These are phyloP conservation scores for Cercospora zeina DNA, from an alignment of 2,329 filamentous ascomycete species.

Conservation along the genomic window DNA sequence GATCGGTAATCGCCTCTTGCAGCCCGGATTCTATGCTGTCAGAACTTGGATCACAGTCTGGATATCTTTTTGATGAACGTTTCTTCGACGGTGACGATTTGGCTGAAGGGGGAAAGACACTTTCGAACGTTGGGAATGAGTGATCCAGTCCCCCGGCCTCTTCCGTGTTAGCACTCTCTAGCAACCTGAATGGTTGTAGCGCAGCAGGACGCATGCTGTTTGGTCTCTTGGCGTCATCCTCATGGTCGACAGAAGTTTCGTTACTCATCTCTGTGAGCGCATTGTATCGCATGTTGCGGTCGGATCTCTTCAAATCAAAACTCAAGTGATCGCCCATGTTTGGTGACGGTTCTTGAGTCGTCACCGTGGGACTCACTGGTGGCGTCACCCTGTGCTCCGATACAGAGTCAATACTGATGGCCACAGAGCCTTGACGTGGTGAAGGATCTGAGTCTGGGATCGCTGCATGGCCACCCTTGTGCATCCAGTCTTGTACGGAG, in stretches of 20 bases:
- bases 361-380: slow-evolving; percentile 11
- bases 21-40: slow-evolving; percentile 25
- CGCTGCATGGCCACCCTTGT: background rate
- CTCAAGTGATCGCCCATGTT: slow-evolving; percentile 32
- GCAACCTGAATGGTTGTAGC: background rate
- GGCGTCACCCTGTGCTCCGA: slow-evolving; percentile 11
- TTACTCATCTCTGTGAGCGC: slow-evolving; percentile 24
- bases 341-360: slow-evolving; percentile 17
- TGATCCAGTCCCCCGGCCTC: background rate
- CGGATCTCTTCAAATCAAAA: slow-evolving; percentile 33
- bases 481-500: slow-evolving; percentile 17
- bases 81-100: slow-evolving; percentile 5
- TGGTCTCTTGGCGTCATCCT: background rate
- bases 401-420: slow-evolving; percentile 7
- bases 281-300: slow-evolving; percentile 36
- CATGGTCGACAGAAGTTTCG: background rate
- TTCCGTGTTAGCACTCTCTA: background rate
- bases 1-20: slow-evolving; percentile 23
- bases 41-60: slow-evolving; percentile 14
- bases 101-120: slow-evolving; percentile 4
- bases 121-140: slow-evolving; percentile 8
- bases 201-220: background rate
- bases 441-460: slow-evolving; percentile 1
- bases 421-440: background rate
- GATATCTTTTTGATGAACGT: background rate